Percentiles rank a stretch among this genome's conserved stretches.
These are phyloP conservation scores for Astragalus membranaceus DNA, from an alignment of 306 rosid genomes.

Conservation along the genomic window DNA sequence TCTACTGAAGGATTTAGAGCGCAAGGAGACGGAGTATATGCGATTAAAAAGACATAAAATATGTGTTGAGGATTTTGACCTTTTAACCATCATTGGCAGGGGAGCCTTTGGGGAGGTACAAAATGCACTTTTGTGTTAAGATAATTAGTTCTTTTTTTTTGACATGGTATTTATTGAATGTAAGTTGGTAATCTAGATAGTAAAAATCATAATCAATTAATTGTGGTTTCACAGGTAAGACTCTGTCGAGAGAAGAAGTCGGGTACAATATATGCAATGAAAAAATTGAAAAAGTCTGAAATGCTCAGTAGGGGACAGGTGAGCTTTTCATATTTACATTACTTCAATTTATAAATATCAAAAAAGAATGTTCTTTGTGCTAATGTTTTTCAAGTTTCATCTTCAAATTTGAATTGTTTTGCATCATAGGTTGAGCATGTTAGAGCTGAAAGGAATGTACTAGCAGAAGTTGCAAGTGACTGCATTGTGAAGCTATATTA, in stretches of 20 bases:
- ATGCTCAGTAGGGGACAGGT: slow-evolving; percentile 51
- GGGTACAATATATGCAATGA: slow-evolving; percentile 43
- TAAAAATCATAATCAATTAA: neutral
- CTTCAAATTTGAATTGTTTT: neutral
- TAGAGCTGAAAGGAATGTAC: slow-evolving; percentile 85
- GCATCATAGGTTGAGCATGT: slow-evolving; percentile 43
- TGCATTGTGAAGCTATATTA: slow-evolving; percentile 92
- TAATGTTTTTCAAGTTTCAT: neutral
- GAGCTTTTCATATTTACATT: slow-evolving; percentile 5
- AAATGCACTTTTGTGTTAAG: slow-evolving; percentile 3
- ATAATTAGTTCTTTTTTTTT: neutral
- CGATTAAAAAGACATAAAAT: slow-evolving; percentile 83
- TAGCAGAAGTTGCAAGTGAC: slow-evolving; percentile 87
- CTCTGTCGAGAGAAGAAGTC: slow-evolving; percentile 39
- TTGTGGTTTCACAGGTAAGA: slow-evolving; percentile 30
- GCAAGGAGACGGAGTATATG: slow-evolving; percentile 73
- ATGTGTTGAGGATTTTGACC: slow-evolving; percentile 86
- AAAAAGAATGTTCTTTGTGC: neutral
- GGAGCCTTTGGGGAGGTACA: slow-evolving; percentile 98
- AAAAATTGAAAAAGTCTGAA: slow-evolving; percentile 46
- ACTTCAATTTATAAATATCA: neutral
- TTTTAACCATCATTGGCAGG: slow-evolving; percentile 81
- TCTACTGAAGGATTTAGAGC: slow-evolving; percentile 81
- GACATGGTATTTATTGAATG: neutral
- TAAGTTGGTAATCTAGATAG: neutral